phyloP scores from a whole-genome alignment of 2,329 filamentous ascomycete genomes.

The Trichoderma sp. region DNA sequence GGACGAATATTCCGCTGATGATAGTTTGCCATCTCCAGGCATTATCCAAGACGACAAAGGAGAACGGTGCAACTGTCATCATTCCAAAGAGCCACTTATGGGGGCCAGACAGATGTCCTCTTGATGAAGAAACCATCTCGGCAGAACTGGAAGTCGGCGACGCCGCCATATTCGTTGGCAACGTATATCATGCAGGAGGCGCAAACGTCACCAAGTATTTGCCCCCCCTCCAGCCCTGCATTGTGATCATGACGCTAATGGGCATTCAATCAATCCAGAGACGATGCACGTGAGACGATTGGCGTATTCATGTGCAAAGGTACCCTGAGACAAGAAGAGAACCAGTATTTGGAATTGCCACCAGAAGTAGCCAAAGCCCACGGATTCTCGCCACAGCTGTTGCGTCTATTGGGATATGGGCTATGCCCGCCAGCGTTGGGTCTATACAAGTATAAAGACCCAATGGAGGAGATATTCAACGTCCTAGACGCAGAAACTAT shows the following conservation, averaged over 20 bases:
- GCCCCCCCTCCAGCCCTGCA: neutral
- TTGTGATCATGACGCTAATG: neutral
- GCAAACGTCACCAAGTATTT: slow-evolving; percentile 40
- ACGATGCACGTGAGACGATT: slow-evolving; percentile 39
- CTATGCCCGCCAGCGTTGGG: slow-evolving; percentile 42
- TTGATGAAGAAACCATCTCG: slow-evolving; percentile 44
- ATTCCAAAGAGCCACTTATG: slow-evolving; percentile 49
- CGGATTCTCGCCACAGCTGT: slow-evolving; percentile 39
- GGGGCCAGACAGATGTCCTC: slow-evolving; percentile 43
- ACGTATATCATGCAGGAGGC: slow-evolving; percentile 47
- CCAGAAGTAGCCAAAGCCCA: slow-evolving; percentile 37
- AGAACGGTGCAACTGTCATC: slow-evolving; percentile 48
- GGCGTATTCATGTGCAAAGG: slow-evolving; percentile 44
- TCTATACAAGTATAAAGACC: slow-evolving; percentile 44
- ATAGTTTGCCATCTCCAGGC: slow-evolving; percentile 34
- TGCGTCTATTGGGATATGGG: slow-evolving; percentile 42
- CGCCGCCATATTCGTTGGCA: slow-evolving; percentile 46
- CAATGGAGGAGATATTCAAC: slow-evolving; percentile 43
- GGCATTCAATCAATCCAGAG: slow-evolving; percentile 24
- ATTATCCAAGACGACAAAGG: slow-evolving; percentile 45
- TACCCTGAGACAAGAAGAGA: slow-evolving; percentile 42
- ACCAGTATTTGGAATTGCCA: slow-evolving; percentile 41
- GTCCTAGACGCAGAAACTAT: slow-evolving; percentile 45
- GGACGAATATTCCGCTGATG: neutral
- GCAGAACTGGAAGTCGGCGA: slow-evolving; percentile 48